Conservation (phyloP, 352 stramenopile species). For the Globisporangium rhizosaccharum region DNA sequence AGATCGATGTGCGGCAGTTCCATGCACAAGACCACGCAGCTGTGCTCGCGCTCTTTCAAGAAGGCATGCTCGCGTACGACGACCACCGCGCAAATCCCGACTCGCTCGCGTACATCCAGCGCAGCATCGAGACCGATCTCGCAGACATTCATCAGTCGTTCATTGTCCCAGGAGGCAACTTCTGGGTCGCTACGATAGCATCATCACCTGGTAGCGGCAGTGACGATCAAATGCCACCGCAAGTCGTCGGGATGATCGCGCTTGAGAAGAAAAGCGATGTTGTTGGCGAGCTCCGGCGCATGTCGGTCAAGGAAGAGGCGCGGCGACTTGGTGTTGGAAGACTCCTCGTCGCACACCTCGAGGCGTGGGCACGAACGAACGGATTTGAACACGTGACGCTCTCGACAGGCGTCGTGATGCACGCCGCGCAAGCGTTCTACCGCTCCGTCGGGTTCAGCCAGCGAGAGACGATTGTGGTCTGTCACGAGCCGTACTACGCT, state of each 20-base stretch:
- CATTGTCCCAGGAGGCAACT: constrained; percentile 30
- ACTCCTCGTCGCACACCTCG: constrained; percentile 27
- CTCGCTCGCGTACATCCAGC: constrained; percentile 26
- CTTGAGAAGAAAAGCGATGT: constrained; percentile 14
- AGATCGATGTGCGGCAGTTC: constrained; percentile 28
- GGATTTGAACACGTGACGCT: constrained; percentile 27
- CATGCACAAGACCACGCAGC: constrained; percentile 19
- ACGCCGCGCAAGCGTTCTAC: constrained; percentile 25
- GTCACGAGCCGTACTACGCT: no score
- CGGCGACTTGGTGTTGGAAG: constrained; percentile 31
- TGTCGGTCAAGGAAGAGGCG: constrained; percentile 36
- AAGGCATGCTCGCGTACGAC: constrained; percentile 35
- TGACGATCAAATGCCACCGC: no score
- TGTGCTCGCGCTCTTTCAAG: constrained; percentile 28
- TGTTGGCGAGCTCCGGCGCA: constrained; percentile 26
- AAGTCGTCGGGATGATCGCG: constrained; percentile 19
- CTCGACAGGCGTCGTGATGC: constrained; percentile 23
- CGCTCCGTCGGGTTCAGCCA: constrained; percentile 15
- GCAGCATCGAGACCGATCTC: constrained; percentile 29
- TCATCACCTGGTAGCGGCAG: no score
- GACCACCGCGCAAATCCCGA: constrained; percentile 14
- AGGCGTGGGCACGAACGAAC: constrained; percentile 26
- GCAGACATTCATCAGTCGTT: constrained; percentile 28
- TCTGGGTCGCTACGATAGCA: constrained; percentile 26
- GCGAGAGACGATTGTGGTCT: no score